Percentiles rank a stretch among this genome's conserved stretches.
These are phyloP conservation scores for Sarocladium oryzae DNA, from an alignment of 2,329 filamentous ascomycete species.

Conservation along the genomic window DNA sequence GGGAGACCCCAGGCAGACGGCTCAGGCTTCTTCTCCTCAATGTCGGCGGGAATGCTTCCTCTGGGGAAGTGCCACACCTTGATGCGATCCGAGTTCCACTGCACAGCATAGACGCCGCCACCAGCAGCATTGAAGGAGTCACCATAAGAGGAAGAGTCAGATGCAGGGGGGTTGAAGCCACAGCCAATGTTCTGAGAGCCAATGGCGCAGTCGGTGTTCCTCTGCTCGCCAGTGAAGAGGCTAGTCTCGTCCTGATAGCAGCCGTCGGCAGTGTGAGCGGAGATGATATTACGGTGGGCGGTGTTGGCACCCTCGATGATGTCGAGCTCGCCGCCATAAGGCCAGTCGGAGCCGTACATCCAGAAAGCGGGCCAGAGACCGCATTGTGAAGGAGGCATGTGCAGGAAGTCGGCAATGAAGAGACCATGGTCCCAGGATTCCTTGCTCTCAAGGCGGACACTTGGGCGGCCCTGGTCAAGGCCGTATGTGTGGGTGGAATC, in stretches of 20 bases:
- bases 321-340: constrained; percentile 57
- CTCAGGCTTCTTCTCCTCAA: constrained; percentile 50
- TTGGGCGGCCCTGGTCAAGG: constrained; percentile 40
- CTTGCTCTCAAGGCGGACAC: constrained; percentile 61
- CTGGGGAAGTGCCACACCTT: constrained; percentile 73
- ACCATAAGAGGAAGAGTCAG: constrained; percentile 46
- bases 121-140: constrained; percentile 58
- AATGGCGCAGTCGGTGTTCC: constrained; percentile 30
- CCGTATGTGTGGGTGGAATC: constrained; percentile 28
- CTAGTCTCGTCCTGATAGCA: constrained; percentile 21
- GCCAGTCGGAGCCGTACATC: constrained; percentile 54
- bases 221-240: constrained; percentile 20
- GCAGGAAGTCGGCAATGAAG: constrained; percentile 63
- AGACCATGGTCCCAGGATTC: constrained; percentile 58
- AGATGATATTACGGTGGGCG: constrained; percentile 52
- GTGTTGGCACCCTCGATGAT: constrained; percentile 66
- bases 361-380: constrained; percentile 69
- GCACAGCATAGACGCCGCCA: constrained; percentile 64
- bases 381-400: constrained; percentile 67
- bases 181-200: constrained; percentile 36
- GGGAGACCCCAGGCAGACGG: constrained; percentile 64
- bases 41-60: constrained; percentile 57
- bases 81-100: constrained; percentile 59
- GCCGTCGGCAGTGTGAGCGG: constrained; percentile 48
- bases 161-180: constrained; percentile 32